phyloP scores from a whole-genome alignment of 2,329 filamentous ascomycete genomes.

The Trichoderma citrinoviride region DNA sequence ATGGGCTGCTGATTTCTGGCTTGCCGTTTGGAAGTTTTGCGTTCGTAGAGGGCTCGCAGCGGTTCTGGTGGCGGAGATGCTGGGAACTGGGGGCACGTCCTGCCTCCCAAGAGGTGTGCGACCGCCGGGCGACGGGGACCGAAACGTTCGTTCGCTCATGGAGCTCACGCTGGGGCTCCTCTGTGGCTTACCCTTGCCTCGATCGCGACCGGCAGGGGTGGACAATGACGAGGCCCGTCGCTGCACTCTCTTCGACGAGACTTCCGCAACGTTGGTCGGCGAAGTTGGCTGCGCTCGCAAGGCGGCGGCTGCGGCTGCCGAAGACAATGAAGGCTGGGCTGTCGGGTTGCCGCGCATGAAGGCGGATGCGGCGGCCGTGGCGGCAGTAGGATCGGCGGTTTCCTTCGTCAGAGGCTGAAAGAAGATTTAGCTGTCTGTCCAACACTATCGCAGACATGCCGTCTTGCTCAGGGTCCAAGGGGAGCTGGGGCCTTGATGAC shows the following conservation, averaged over 20 bases:
- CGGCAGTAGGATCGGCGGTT: constrained; percentile 68
- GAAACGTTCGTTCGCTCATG: constrained; percentile 87
- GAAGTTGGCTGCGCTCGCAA: constrained; percentile 74
- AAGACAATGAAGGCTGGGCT: constrained; percentile 68
- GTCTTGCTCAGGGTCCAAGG: too few species aligned
- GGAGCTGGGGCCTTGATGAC: background rate
- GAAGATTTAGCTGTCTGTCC: constrained; percentile 7
- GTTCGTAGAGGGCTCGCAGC: constrained; percentile 43
- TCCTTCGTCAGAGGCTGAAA: constrained; percentile 60
- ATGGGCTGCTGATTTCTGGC: constrained; percentile 47
- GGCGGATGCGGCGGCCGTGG: constrained; percentile 77
- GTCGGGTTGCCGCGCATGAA: constrained; percentile 64
- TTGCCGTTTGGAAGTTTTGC: constrained; percentile 53
- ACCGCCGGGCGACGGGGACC: constrained; percentile 63
- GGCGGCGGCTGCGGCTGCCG: constrained; percentile 82
- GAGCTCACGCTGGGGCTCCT: constrained; percentile 70
- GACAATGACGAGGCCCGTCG: constrained; percentile 71
- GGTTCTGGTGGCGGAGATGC: constrained; percentile 51
- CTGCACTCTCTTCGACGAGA: constrained; percentile 82
- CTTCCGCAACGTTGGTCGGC: constrained; percentile 74
- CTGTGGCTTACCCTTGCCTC: constrained; percentile 50
- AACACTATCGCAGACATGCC: background rate
- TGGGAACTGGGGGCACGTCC: constrained; percentile 71
- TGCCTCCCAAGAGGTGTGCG: constrained; percentile 41
- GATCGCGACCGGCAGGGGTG: constrained; percentile 56